Base-by-base conservation (phyloP, 2,329 filamentous ascomycete genomes). In the Arachnomyces sp. region DNA sequence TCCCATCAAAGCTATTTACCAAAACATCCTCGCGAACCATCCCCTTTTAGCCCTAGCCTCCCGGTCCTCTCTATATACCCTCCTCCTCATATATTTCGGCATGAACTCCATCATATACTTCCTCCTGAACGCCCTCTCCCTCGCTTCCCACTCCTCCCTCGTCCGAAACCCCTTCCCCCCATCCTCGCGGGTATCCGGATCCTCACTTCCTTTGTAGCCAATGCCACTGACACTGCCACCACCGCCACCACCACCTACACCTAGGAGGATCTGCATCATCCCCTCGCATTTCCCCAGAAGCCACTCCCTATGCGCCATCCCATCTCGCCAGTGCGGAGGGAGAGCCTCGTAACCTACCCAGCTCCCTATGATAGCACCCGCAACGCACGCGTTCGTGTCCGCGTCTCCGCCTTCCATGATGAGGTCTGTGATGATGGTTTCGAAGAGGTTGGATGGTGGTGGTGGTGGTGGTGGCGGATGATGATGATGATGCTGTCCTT, bases 371-470 rank as follows among this genome's bases (percentile, higher is more conserved):
- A 76, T 53, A 1, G 71, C 69, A 0, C 71, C 72, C 0, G 71
- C 71, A 39, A 70, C 71, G 32, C 69, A 72, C 5, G 70, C 71
- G 43, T 76, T 75, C 1, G 72, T 75, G 44, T 75, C 72, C 2
- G 72, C 70, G 44, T 76, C 72, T 0, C 72, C 73, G 2, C 69
- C 73, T 28, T 65, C 59, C 68, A 74, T 71, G 29, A 70, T 64
- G 9, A 76, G 58, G 4, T 68, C 59, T 0, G 66, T 69, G 11
- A 74, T 69, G 8, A 72, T 54, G 4, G 61, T 53, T 51, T 75
- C 70, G 44, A 75, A 74, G 9, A 55, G 32, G 9, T 38, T 28
- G 13, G 38, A 34, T n/a, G 28, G 18, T 1, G 36, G 31, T n/a
- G n/a, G n/a, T n/a, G n/a, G n/a, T n/a, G n/a, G n/a, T n/a, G n/a